These are phyloP conservation scores for Mortierella sp. DNA, from an alignment of 371 early-diverging fungal genomes.

Conservation along the genomic window DNA sequence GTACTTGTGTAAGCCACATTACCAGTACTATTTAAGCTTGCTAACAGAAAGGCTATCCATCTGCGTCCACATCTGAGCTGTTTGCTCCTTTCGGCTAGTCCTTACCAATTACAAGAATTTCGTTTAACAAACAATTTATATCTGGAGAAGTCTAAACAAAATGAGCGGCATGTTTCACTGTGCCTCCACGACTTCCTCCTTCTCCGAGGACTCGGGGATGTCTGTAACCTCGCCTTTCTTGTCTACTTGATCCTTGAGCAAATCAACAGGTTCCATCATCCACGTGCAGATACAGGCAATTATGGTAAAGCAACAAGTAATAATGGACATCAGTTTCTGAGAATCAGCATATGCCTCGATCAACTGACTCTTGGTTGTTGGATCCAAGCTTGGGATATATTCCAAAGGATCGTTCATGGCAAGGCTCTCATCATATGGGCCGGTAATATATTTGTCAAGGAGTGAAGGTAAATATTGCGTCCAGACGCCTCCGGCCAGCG, in stretches of 20 bases:
- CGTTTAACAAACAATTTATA: no score
- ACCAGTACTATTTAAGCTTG: no score
- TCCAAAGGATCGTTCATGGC: constrained; percentile 29
- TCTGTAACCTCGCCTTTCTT: not conserved
- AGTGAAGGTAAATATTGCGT: constrained; percentile 58
- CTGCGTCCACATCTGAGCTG: no score
- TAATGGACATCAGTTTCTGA: constrained; percentile 57
- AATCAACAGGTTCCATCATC: constrained; percentile 36
- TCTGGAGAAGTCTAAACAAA: no score
- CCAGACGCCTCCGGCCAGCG: constrained; percentile 62
- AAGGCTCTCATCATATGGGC: constrained; percentile 45
- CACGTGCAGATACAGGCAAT: constrained; percentile 24
- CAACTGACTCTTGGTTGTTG: constrained; percentile 38
- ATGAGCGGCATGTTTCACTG: no score
- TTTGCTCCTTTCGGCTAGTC: no score
- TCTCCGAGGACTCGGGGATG: no score
- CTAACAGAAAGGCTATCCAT: no score
- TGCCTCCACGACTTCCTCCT: no score
- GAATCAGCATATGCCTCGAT: constrained; percentile 55
- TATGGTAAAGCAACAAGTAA: constrained; percentile 43
- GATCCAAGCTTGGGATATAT: constrained; percentile 33
- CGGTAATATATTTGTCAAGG: constrained; percentile 56
- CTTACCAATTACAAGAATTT: no score
- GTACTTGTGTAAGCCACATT: no score
- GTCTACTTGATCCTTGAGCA: constrained; percentile 22